phyloP scores from a whole-genome alignment of 257 asterid genomes.

The Ilex aquifolium region DNA sequence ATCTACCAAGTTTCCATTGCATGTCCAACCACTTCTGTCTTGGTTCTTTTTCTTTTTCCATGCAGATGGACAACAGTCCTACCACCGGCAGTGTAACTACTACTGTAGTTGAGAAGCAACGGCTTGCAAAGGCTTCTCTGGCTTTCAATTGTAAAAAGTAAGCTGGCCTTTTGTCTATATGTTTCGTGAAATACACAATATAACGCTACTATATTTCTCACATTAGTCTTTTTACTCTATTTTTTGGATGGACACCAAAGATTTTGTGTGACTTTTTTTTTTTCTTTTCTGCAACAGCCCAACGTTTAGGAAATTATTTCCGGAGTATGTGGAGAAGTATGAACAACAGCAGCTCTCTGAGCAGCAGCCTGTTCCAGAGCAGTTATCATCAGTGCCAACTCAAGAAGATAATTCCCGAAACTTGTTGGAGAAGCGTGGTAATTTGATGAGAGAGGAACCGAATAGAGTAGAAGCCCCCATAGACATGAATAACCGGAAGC shows the following conservation, averaged over 20 bases:
- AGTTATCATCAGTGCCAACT: constrained; percentile 29
- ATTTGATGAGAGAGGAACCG: constrained; percentile 28
- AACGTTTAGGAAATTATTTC: constrained; percentile 77
- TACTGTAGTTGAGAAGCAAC: constrained; percentile 67
- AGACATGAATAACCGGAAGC: constrained; percentile 42
- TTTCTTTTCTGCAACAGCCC: constrained; percentile 36
- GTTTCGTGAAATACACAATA: neutral
- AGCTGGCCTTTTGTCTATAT: constrained; percentile 13
- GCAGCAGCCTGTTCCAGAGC: constrained; percentile 43
- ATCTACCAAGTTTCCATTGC: no score
- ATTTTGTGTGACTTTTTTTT: constrained; percentile 1
- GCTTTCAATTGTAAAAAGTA: constrained; percentile 85
- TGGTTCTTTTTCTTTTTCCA: neutral
- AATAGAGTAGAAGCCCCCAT: constrained; percentile 31
- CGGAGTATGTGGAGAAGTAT: constrained; percentile 77
- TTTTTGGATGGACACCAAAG: constrained; percentile 6
- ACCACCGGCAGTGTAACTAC: constrained; percentile 95
- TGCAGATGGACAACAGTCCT: constrained; percentile 90
- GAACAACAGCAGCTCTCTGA: constrained; percentile 50
- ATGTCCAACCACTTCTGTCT: no score
- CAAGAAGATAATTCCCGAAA: constrained; percentile 28
- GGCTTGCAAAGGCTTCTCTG: constrained; percentile 84
- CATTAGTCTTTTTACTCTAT: neutral
- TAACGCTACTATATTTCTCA: neutral
- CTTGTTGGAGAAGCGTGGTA: constrained; percentile 34